Evolutionary conservation across 2,329 filamentous ascomycete genomes (phyloP).

Genomic region (Xylaria sp.): DNA sequence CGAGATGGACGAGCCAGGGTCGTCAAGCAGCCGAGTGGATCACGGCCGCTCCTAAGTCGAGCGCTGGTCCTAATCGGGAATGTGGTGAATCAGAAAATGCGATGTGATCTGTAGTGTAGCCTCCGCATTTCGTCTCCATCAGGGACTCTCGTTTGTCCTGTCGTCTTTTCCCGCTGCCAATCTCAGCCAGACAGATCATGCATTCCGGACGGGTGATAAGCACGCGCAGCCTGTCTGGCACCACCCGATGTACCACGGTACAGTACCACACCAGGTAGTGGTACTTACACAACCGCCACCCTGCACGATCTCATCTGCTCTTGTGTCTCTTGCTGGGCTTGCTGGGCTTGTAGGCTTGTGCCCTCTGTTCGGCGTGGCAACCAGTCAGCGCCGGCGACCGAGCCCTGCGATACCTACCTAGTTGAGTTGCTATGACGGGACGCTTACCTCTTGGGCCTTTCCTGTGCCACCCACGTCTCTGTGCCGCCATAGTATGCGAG

Average conservation of each 20-base stretch:
- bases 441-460: slow-evolving; percentile 29
- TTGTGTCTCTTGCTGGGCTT: slow-evolving; percentile 14
- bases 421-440: slow-evolving; percentile 18
- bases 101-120: slow-evolving; percentile 34
- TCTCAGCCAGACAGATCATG: slow-evolving; percentile 27
- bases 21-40: slow-evolving; percentile 34
- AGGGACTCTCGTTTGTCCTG: slow-evolving; percentile 30
- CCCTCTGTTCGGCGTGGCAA: neutral
- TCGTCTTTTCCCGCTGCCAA: slow-evolving; percentile 15
- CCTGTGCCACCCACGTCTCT: slow-evolving; percentile 19
- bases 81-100: slow-evolving; percentile 37
- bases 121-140: slow-evolving; percentile 33
- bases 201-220: slow-evolving; percentile 28
- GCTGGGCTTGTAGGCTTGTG: neutral
- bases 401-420: slow-evolving; percentile 25
- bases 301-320: slow-evolving; percentile 29
- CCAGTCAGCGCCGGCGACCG: slow-evolving; percentile 24
- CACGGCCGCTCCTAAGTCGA: slow-evolving; percentile 34
- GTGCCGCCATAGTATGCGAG: too few relatives aligned
- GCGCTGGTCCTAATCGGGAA: slow-evolving; percentile 43
- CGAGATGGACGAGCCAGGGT: slow-evolving; percentile 37
- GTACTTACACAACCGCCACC: slow-evolving; percentile 24
- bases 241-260: slow-evolving; percentile 23
- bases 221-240: slow-evolving; percentile 25
- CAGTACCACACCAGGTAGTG: slow-evolving; percentile 2